Conservation (phyloP, 441 rosid species). For the Daphne laureola region DNA sequence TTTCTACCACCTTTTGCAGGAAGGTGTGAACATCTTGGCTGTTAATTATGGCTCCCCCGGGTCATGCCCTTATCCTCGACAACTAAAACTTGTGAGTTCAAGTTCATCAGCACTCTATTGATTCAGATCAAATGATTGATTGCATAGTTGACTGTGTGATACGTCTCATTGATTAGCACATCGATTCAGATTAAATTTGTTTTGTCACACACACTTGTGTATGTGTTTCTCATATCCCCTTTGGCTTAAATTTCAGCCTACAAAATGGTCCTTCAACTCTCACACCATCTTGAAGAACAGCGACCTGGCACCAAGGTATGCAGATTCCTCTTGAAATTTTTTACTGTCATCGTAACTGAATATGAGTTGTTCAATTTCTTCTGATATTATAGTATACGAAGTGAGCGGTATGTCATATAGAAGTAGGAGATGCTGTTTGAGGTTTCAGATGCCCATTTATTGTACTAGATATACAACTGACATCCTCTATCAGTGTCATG, state of each 20-base stretch:
- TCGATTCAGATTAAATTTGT: no score
- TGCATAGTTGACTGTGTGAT: no score
- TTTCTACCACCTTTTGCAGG: conserved; percentile 37
- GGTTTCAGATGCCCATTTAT: not conserved
- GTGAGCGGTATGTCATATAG: not conserved
- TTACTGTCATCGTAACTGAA: not conserved
- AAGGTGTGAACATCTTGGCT: conserved; percentile 78
- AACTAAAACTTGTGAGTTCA: conserved; percentile 60
- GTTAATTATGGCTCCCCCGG: conserved; percentile 87
- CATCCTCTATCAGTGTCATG: not conserved
- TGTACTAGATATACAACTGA: not conserved
- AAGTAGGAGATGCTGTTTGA: not conserved
- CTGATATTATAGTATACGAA: no score
- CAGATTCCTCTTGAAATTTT: not conserved
- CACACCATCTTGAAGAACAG: conserved; percentile 67
- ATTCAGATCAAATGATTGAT: no score
- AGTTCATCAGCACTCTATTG: not conserved
- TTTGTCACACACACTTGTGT: not conserved
- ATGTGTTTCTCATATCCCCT: not conserved
- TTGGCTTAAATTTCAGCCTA: conserved; percentile 43
- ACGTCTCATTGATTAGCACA: no score
- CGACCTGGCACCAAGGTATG: conserved; percentile 86
- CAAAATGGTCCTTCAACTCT: conserved; percentile 85
- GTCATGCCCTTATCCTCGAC: conserved; percentile 86
- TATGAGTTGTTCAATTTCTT: no score